These are phyloP conservation scores for Trifolium fragiferum DNA, from an alignment of 306 rosid species.

Conservation along the genomic window DNA sequence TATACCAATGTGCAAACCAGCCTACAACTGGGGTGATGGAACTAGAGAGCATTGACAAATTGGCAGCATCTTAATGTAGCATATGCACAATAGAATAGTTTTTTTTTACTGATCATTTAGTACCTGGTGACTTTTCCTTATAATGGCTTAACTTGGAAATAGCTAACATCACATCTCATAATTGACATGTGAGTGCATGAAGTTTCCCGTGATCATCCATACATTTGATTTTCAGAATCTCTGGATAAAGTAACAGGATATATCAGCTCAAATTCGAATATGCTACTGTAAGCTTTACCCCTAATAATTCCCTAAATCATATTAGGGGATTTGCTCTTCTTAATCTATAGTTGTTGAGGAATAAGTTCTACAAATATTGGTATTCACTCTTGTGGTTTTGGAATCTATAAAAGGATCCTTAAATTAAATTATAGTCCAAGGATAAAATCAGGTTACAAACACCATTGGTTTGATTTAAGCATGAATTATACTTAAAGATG, in stretches of 20 bases:
- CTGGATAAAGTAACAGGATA: neutral
- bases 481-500: neutral
- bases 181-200: neutral
- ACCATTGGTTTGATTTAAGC: neutral
- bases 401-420: neutral
- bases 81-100: neutral
- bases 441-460: neutral
- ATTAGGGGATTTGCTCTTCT: too few species aligned
- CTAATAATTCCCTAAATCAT: neutral
- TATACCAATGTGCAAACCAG: neutral
- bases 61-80: neutral
- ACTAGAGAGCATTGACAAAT: neutral
- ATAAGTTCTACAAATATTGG: neutral
- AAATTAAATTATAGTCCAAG: slow-evolving; percentile 8
- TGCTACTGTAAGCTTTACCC: neutral
- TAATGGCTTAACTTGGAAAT: neutral
- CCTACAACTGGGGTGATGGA: neutral
- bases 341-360: neutral
- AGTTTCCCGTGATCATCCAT: neutral
- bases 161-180: neutral
- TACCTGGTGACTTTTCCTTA: neutral
- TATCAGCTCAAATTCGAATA: neutral
- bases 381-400: neutral
- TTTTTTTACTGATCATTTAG: neutral
- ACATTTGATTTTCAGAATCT: neutral